Percentiles rank a stretch among this genome's conserved stretches.
These are phyloP conservation scores for Hypoxylon subgilvum DNA, from an alignment of 495 filamentous ascomycete genomes.

Conservation along the genomic window DNA sequence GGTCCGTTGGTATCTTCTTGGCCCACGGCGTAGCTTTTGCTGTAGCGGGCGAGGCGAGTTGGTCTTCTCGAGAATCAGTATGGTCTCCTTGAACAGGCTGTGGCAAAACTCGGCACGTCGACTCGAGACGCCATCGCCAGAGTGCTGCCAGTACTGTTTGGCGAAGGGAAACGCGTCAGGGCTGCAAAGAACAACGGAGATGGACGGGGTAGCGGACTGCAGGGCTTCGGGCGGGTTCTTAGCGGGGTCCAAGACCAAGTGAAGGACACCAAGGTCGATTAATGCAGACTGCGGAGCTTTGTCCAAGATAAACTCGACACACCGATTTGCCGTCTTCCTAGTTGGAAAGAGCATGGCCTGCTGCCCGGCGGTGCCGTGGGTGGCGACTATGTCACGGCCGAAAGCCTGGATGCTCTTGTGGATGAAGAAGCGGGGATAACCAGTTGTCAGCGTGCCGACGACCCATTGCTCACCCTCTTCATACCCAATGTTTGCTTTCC, in stretches of 20 bases:
- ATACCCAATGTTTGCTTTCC: conserved; percentile 87
- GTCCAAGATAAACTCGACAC: conserved; percentile 70
- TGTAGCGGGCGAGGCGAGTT: conserved; percentile 24
- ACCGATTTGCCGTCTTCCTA: conserved; percentile 66
- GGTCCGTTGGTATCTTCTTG: conserved; percentile 71
- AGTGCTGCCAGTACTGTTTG: conserved; percentile 95
- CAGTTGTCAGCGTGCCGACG: conserved; percentile 79
- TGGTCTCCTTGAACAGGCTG: conserved; percentile 70
- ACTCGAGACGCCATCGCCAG: conserved; percentile 92
- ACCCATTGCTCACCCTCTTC: conserved; percentile 93
- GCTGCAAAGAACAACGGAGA: conserved; percentile 77
- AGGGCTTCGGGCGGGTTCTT: conserved; percentile 55
- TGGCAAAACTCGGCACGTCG: conserved; percentile 90
- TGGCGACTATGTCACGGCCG: conserved; percentile 67
- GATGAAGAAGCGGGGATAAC: conserved; percentile 97
- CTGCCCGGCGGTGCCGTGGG: conserved; percentile 65
- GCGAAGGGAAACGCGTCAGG: conserved; percentile 68
- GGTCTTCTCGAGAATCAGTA: conserved; percentile 62
- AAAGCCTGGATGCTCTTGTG: conserved; percentile 82
- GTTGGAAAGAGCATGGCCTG: conserved; percentile 84
- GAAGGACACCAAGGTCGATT: conserved; percentile 65
- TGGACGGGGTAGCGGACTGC: conserved; percentile 47
- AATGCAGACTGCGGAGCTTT: conserved; percentile 56
- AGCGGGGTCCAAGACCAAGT: conserved; percentile 65
- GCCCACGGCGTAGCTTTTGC: conserved; percentile 65